Evolutionary conservation across 2,329 filamentous ascomycete species (phyloP).

Genomic region (Aspergillus sp.): DNA sequence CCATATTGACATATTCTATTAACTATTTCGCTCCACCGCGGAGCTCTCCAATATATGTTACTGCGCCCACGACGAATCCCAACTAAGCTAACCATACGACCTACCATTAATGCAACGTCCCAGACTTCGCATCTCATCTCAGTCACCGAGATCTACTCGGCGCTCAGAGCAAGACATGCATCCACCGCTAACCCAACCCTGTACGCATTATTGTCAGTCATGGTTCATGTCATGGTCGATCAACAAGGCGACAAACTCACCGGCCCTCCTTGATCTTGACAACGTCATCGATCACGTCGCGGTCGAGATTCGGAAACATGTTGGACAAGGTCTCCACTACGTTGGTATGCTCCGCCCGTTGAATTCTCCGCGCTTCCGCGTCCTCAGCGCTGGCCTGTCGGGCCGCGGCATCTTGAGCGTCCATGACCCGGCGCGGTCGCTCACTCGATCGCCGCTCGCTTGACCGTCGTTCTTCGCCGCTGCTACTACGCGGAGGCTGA

Average conservation of each 20-base stretch:
- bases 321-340: slow-evolving; percentile 90
- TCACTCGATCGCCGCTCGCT: slow-evolving; percentile 24
- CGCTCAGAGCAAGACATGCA: slow-evolving; percentile 72
- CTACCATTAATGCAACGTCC: neutral
- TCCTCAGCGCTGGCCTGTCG: slow-evolving; percentile 86
- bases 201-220: slow-evolving; percentile 16
- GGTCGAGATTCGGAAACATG: slow-evolving; percentile 96
- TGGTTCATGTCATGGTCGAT: neutral
- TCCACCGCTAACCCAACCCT: slow-evolving; percentile 85
- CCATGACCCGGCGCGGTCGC: slow-evolving; percentile 48
- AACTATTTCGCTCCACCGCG: neutral
- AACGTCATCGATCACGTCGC: slow-evolving; percentile 93
- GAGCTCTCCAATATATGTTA: neutral
- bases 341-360: slow-evolving; percentile 80
- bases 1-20: neutral
- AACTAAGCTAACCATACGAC: neutral
- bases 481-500: slow-evolving; percentile 43
- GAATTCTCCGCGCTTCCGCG: slow-evolving; percentile 80
- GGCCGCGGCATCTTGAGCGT: slow-evolving; percentile 83
- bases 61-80: neutral
- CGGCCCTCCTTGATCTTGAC: slow-evolving; percentile 93
- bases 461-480: slow-evolving; percentile 33
- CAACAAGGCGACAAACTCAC: slow-evolving; percentile 53
- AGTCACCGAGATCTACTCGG: slow-evolving; percentile 31
- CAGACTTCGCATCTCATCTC: slow-evolving; percentile 8